These are phyloP conservation scores for Jaltomata sinuosa DNA, from an alignment of 257 asterid species.

Conservation along the genomic window DNA sequence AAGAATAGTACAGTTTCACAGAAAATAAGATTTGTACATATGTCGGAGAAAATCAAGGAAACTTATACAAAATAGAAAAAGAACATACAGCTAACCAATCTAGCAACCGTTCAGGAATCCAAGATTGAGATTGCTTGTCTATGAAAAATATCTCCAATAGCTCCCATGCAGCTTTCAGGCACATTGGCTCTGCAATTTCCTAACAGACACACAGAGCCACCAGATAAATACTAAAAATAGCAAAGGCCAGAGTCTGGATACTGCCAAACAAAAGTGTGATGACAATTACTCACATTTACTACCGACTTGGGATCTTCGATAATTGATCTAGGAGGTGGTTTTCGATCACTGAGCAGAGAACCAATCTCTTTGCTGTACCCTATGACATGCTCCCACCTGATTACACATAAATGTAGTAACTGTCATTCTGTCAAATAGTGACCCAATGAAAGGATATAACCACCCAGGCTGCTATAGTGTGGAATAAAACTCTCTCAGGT, in stretches of 20 bases:
- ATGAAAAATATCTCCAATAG: slow-evolving; percentile 84
- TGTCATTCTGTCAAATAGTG: neutral
- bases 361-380: slow-evolving; percentile 78
- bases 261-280: neutral
- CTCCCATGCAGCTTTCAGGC: slow-evolving; percentile 95
- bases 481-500: neutral
- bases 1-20: neutral
- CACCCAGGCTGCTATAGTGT: neutral
- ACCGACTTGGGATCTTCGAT: slow-evolving; percentile 69
- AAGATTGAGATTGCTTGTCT: slow-evolving; percentile 71
- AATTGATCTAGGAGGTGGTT: slow-evolving; percentile 32
- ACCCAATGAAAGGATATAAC: neutral
- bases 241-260: neutral
- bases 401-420: neutral
- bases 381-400: slow-evolving; percentile 84
- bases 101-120: slow-evolving; percentile 81
- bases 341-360: slow-evolving; percentile 55
- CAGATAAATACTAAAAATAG: slow-evolving; percentile 7
- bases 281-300: slow-evolving; percentile 38
- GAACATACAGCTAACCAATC: slow-evolving; percentile 89
- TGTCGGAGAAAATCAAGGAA: neutral
- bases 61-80: neutral
- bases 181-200: slow-evolving; percentile 60
- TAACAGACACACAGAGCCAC: slow-evolving; percentile 16
- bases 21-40: neutral